Percentiles rank a stretch among this genome's conserved stretches.
Conservation (phyloP, 768 basidiomycete species). For the Trametes sanguinea region DNA sequence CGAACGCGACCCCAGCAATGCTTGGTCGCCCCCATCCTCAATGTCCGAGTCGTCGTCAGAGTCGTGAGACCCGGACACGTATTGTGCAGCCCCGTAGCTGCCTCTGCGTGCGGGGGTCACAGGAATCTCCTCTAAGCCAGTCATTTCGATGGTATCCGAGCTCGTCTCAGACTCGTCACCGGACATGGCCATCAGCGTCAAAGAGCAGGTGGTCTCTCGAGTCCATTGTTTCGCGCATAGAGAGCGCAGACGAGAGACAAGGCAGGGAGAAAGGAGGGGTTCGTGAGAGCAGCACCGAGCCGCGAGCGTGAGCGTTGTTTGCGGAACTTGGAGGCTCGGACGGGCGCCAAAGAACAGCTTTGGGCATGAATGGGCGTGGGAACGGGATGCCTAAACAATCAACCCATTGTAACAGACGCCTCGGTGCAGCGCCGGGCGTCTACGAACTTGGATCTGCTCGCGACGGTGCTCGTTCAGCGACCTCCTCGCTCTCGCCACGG, state of each 20-base stretch:
- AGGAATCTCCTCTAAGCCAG: slow-evolving; percentile 31
- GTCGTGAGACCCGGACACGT: slow-evolving; percentile 19
- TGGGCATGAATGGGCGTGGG: slow-evolving; percentile 15
- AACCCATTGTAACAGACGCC: slow-evolving; percentile 21
- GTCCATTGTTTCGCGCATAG: slow-evolving; percentile 7
- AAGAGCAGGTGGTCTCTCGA: slow-evolving; percentile 17
- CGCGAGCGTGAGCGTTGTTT: neutral
- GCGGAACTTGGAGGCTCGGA: neutral
- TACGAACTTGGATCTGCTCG: slow-evolving; percentile 27
- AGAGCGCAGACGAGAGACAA: neutral
- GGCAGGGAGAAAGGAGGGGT: neutral
- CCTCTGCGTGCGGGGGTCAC: slow-evolving; percentile 28
- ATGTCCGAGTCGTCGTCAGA: slow-evolving; percentile 33
- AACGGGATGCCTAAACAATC: slow-evolving; percentile 4
- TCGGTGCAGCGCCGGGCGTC: slow-evolving; percentile 17
- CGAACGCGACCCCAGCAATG: slow-evolving; percentile 44
- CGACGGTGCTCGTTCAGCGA: slow-evolving; percentile 21
- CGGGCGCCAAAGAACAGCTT: neutral
- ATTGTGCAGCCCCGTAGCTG: slow-evolving; percentile 14
- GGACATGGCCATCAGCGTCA: slow-evolving; percentile 15
- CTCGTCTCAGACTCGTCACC: slow-evolving; percentile 17
- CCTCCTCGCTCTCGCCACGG: slow-evolving; percentile 12
- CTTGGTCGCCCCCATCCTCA: slow-evolving; percentile 45
- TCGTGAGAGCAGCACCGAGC: neutral
- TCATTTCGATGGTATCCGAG: slow-evolving; percentile 39